Percentiles rank a stretch among this genome's conserved stretches.
These are phyloP conservation scores for Apiosordaria backusii DNA, from an alignment of 495 filamentous ascomycete species.

Conservation along the genomic window DNA sequence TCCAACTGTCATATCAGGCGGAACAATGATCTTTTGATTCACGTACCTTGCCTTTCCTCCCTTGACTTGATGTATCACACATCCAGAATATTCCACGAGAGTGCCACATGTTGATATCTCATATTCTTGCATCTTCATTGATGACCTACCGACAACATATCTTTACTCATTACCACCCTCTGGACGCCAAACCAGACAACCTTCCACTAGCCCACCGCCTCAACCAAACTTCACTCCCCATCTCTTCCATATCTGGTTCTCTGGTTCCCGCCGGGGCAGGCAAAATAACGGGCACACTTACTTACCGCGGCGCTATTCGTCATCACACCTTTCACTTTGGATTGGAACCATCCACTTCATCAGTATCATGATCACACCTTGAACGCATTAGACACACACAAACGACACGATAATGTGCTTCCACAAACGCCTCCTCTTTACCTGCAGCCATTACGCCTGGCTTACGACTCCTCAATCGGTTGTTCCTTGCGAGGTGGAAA, in stretches of 20 bases:
- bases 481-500: slow-evolving; percentile 20
- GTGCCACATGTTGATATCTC: not conserved
- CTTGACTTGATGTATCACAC: not conserved
- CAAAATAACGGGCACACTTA: not conserved
- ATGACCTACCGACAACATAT: not conserved
- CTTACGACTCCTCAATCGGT: not conserved
- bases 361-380: not conserved
- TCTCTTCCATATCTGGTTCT: too few relatives aligned
- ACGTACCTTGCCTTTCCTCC: not conserved
- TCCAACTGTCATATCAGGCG: not conserved
- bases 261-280: too few relatives aligned
- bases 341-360: not conserved
- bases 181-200: not conserved
- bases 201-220: not conserved
- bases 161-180: not conserved
- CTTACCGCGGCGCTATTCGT: not conserved
- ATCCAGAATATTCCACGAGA: not conserved
- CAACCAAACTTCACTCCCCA: not conserved
- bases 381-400: not conserved
- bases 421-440: slow-evolving; percentile 27
- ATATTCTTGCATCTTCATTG: not conserved
- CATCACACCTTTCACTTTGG: not conserved
- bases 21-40: not conserved
- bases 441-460: slow-evolving; percentile 31
- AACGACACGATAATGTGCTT: slow-evolving; percentile 26